phyloP scores from a whole-genome alignment of 1,284 basidiomycete species.

The Rhodotorula sp. region DNA sequence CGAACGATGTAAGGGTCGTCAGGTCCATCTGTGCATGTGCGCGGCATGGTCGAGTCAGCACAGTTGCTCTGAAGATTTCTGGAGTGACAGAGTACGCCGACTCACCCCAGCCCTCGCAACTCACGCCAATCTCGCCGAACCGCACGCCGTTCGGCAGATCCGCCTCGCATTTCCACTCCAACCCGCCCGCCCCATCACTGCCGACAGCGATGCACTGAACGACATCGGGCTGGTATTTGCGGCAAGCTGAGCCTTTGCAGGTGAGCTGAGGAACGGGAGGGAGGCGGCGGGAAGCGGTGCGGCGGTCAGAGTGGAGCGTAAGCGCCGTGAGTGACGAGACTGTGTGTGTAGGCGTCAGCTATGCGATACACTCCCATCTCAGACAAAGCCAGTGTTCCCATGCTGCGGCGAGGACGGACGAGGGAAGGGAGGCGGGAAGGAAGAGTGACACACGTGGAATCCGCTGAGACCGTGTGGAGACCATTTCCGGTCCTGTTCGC shows the following conservation, averaged over 20 bases:
- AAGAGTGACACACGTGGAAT: slow-evolving; percentile 18
- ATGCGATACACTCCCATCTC: too few species aligned
- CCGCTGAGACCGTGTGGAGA: slow-evolving; percentile 15
- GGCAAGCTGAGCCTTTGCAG: slow-evolving; percentile 76
- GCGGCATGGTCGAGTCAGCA: neutral
- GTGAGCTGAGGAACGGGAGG: slow-evolving; percentile 70
- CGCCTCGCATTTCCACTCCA: slow-evolving; percentile 91
- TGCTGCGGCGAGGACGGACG: neutral
- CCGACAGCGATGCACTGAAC: slow-evolving; percentile 79
- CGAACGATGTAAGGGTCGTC: slow-evolving; percentile 80
- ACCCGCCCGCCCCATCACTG: slow-evolving; percentile 63
- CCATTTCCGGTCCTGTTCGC: neutral
- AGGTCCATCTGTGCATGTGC: slow-evolving; percentile 52
- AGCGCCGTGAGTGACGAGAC: slow-evolving; percentile 69
- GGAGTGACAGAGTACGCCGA: neutral
- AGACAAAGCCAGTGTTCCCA: too few species aligned
- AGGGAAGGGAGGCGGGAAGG: neutral
- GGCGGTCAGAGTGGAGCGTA: slow-evolving; percentile 70
- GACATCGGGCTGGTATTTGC: slow-evolving; percentile 73
- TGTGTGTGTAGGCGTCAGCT: slow-evolving; percentile 43
- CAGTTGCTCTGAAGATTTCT: too few species aligned
- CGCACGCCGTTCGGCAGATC: slow-evolving; percentile 72
- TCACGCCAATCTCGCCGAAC: slow-evolving; percentile 77
- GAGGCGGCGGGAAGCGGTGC: slow-evolving; percentile 67
- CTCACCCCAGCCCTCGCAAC: slow-evolving; percentile 72